Conservation (phyloP, 148 eudicot species). For the Diospyros kaki region DNA sequence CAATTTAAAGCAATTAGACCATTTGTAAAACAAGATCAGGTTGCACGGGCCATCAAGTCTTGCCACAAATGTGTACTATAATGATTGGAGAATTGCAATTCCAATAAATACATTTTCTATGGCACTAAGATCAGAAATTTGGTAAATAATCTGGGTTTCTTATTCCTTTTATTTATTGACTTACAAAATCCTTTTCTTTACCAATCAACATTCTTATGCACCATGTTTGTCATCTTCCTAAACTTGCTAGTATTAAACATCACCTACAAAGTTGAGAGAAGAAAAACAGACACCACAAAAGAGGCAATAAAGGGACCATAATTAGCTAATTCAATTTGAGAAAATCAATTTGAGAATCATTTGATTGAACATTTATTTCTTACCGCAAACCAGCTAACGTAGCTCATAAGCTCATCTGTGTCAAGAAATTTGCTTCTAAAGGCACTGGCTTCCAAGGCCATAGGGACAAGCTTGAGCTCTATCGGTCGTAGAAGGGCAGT, state of each 20-base stretch:
- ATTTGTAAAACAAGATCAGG: background rate
- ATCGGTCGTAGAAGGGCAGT: conserved; percentile 77
- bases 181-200: background rate
- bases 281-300: background rate
- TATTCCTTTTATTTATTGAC: no score
- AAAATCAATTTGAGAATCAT: background rate
- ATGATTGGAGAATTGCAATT: no score
- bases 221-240: background rate
- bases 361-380: conserved; percentile 14
- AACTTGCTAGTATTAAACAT: background rate
- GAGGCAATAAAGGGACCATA: background rate
- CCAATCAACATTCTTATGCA: background rate
- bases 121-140: background rate
- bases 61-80: no score
- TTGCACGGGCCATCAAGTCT: no score
- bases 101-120: no score
- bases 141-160: background rate
- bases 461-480: conserved; percentile 76
- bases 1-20: background rate
- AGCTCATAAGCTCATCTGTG: conserved; percentile 80
- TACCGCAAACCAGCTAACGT: conserved; percentile 87
- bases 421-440: conserved; percentile 79
- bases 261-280: background rate
- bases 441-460: conserved; percentile 89
- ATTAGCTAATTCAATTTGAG: background rate